Base-by-base conservation (phyloP, 1,139 yeast genomes). In the Protomyces gravidus region DNA sequence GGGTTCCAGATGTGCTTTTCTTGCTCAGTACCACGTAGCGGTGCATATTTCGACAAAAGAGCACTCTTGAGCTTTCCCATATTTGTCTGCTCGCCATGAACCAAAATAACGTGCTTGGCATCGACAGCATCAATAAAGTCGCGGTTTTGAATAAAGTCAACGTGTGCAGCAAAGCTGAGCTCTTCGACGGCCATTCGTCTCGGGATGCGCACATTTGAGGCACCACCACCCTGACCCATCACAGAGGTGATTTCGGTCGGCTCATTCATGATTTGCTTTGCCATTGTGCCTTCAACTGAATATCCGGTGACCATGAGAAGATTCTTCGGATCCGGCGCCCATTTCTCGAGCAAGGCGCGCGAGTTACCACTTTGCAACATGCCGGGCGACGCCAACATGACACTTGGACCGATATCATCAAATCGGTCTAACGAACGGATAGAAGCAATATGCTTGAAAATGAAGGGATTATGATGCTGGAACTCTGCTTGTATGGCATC, bases 21-120 rank as follows among this genome's bases (percentile, higher is more conserved):
- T 55, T 86, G 81, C 5, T 87, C 95, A 0, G 97, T 89, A 6
- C 89, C 90, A 69, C 86, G 89, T 57, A 88, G 77, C 51, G 83
- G 80, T 5, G 90, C 79, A 68, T 90, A 94, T 71, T 89, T 89
- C 62, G 96, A 88, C 67, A 89, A 75, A 49, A 92, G 76, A 0
- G 98, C 98, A 26, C 96, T 87, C 71, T 92, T 92, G 60, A 92
- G 76, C 70, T 98, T 83, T 61, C 97, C 98, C 98, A 92, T 92
- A 28, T 96, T 97, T 66, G 88, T 89, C 2, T 95, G 84, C 70
- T 92, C 99, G n/a, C 99, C 99, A 71, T 92, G 99, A 0, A 92
- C 99, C 62, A 92, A 78, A 15, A 65, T 63, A 52, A 76, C 70
- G 62, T 86, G 84, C 64, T 81, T 80, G 0, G 99, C 96, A 62